Evolutionary conservation across 371 early-diverging fungal genomes (phyloP), one percentile per base, ranked within the genome.

Genomic region (Thermomucor indicae-seudaticae): DNA sequence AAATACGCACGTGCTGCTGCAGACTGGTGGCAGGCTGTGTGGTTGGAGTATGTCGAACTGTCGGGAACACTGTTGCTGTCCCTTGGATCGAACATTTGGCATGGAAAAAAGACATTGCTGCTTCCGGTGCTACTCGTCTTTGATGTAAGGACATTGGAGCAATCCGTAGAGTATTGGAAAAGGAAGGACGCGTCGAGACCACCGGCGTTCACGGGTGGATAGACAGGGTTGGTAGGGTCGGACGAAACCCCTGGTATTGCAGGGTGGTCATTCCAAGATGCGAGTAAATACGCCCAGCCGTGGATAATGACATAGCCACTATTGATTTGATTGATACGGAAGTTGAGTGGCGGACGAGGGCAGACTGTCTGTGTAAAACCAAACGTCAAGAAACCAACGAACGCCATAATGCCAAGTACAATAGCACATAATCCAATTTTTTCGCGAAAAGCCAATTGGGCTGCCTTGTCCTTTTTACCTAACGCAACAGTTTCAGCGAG

Each of bases 401-500:
- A 60, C 5, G 67, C 78, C 71, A 90, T 89, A 30, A 90, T 75
- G 20, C 75, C 32, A 8, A 89, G 43, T 37, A 91, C 89, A 35
- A 91, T 80, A 41, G 71, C 67, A 19, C 88, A 83, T 20, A 92
- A 72, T 0, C 85, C 89, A 17, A 91, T 86, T 53, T 92, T 92
- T 63, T 92, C 93, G 60, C 91, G 70, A 81, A 87, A 92, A 14
- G 93, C 96, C 52, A 82, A 88, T 64, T 83, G 89, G 10, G 82
- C 70, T 22, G 66, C 74, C 25, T 64, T 51, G 42, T 79, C 75
- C 35, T 62, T 60, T 59, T 73, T 37, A 5, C 37, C 37, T 37
- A 19, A 19, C 14, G 4, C 3, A n/a, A n/a, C n/a, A n/a, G n/a
- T n/a, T n/a, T 32, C 32, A 32, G 32, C 14, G 32, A 7, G 32